Percentiles rank a stretch among this genome's conserved stretches.
Evolutionary conservation across 2,329 filamentous ascomycete species (phyloP).

Genomic region (Diaporthe longicolla): DNA sequence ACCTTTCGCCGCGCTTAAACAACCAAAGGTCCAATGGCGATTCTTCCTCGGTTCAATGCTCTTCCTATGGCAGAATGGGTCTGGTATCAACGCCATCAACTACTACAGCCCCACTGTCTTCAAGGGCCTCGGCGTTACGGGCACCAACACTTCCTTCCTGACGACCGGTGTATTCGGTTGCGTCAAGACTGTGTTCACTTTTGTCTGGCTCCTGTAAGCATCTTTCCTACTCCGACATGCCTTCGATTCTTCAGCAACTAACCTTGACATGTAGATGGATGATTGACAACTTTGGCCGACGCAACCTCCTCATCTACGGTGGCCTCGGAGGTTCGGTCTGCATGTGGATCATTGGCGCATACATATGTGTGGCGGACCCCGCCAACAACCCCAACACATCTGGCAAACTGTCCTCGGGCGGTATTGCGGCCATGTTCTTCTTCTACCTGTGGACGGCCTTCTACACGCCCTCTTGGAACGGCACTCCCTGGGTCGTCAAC

Average conservation of each 20-base stretch:
- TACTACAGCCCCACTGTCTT: constrained; percentile 81
- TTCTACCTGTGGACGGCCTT: constrained; percentile 82
- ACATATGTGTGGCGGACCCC: constrained; percentile 67
- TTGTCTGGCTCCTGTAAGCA: constrained; percentile 78
- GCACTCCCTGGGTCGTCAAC: constrained; percentile 83
- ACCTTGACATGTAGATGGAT: constrained; percentile 59
- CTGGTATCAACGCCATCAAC: constrained; percentile 84
- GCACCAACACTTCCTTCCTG: constrained; percentile 60
- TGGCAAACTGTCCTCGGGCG: constrained; percentile 52
- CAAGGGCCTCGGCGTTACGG: constrained; percentile 63
- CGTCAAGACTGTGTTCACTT: constrained; percentile 78
- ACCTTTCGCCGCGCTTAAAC: constrained; percentile 72
- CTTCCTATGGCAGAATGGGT: constrained; percentile 85
- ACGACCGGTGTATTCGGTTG: constrained; percentile 85
- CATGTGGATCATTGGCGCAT: constrained; percentile 76
- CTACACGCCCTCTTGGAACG: constrained; percentile 81
- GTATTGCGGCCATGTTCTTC: constrained; percentile 76
- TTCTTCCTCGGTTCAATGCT: constrained; percentile 81
- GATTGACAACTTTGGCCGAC: constrained; percentile 71
- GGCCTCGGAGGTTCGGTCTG: constrained; percentile 70
- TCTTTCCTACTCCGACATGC: constrained; percentile 68
- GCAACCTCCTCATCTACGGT: constrained; percentile 75
- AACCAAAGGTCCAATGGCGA: constrained; percentile 75
- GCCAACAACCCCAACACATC: constrained; percentile 49
- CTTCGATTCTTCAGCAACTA: constrained; percentile 58